Base-by-base conservation (phyloP, 257 asterid species). In the Solanum habrochaites region DNA sequence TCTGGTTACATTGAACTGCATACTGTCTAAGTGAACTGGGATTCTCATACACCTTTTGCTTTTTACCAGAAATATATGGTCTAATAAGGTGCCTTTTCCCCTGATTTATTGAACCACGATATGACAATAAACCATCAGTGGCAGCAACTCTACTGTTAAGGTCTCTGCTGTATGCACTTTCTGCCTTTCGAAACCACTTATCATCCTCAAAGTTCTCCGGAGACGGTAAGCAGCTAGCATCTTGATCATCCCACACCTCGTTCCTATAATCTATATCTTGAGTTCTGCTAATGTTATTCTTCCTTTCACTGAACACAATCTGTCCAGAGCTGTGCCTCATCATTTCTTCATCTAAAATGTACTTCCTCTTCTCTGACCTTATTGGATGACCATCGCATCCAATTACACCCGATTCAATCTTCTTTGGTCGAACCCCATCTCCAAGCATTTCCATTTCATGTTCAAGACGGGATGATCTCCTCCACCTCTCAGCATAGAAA, bases 341-440 rank as follows among this genome's bases (percentile, higher is more conserved):
- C 47, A 47, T 58, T 60, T 90, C 90, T 80, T 85, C 88, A 81
- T 86, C 89, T 47, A 82, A 31, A 66, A 8, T 83, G 85, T 81
- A 31, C 70, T 82, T 87, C 69, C 91, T 85, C 85, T 86, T 90
- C 43, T 75, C 49, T 73, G 88, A 56, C 84, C 86, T 78, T 75
- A 35, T 49, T 39, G 66, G 49, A 72, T 67, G 70, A 73, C 86
- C 37, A 80, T 71, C 6, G 1, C 18, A 13, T 49, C 58, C 89
- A 86, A 21, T 83, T 8, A 83, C 87, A 69, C 87, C 69, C 7
- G 83, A 81, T 70, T 42, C 45, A 39, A 88, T 70, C 40, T 62
- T 85, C 85, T 84, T 80, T 60, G 27, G 80, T 27, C 75, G 69
- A 29, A 75, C 32, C 35, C 73, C 49, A 87, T 45, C 67, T 64